Base-by-base conservation (phyloP, 2,329 filamentous ascomycete species). In the Aspergillus piperis region DNA sequence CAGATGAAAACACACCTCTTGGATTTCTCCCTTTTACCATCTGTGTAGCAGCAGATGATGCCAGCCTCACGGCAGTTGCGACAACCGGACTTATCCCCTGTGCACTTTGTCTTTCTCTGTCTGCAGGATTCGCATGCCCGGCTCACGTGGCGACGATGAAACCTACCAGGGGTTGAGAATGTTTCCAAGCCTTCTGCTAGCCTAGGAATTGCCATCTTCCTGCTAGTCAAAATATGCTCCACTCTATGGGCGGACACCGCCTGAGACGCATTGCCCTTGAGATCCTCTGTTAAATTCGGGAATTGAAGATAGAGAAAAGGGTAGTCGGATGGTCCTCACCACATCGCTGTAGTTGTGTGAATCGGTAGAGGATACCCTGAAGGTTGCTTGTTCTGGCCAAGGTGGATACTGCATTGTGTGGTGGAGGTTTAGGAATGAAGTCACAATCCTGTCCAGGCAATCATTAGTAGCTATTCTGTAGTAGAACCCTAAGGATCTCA, bases 91-190 rank as follows among this genome's bases (percentile, higher is more conserved):
- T 76, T 74, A 57, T 80, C 78, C 17, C 79, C 79, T 25, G 76
- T 78, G 60, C 79, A 81, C 65, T 80, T 81, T 38, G 76, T 80
- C 65, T 80, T 81, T 47, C 77, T 73, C 59, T 76, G 73, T 21
- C 78, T 72, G 62, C 79, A 81, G n/a, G 75, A 75, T 58, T 81
- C 78, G 58, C 79, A 81, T 17, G 79, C 78, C 58, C 73, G 73
- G 47, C 71, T 72, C 32, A 75, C 73, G 59, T 76, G 73, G 21
- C 72, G 72, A 54, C 74, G 73, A 50, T 75, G 74, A n/a, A 72
- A 71, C 30, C 74, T 68, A 21, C 71, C 73, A 25, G 73, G 69
- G 5, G 73, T 71, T 8, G 70, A 67, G 30, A 74, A 72, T 11
- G 68, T 66, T 58, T 75, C 73, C 38, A 67, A 60, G 41, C 68